Evolutionary conservation across 1,284 basidiomycete genomes (phyloP), one percentile per base, ranked within the genome.

Genomic region (Tylopilus sp.): DNA sequence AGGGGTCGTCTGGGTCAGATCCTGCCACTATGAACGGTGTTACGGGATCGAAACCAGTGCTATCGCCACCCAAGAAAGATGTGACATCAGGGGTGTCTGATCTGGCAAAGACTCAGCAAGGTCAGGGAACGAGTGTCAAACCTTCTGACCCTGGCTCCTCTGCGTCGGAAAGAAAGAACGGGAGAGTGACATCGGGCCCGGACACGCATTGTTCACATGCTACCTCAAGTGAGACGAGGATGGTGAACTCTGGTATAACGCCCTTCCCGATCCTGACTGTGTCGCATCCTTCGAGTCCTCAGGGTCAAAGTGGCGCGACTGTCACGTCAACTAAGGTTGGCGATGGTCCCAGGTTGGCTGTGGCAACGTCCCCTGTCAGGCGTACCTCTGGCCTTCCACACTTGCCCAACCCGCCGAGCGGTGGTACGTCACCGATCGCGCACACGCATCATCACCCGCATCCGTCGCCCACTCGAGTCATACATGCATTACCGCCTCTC

Each of bases 201-300:
- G 70, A 62, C 29, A 49, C 10, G 1, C 19, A 6, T 49, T 41
- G n/a, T 29, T 62, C 58, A 7, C 51, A 32, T 33, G 15, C 67
- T 16, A 52, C 29, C 41, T 24, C 63, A n/a, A 18, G 39, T 18
- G 56, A 18, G 12, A 6, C 32, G 24, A 62, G 52, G 39, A 32
- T 54, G 32, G 16, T 63, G 0, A 59, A 57, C 0, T 16, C n/a
- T 26, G 18, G 32, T 47, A 38, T 65, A 22, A 72, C 65, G 0
- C 75, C 72, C 6, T 77, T 74, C n/a, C 75, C 72, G n/a, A 74
- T 77, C 16, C 65, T 74, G 26, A 73, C 51, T n/a, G 66, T 60
- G 38, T 58, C 73, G 32, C 67, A 58, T 19, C 52, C 49, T 4
- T 18, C 41, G 24, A 16, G 36, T 18, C 58, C 63, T 39, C 67